Base-by-base conservation (phyloP, 345 rosid genomes). In the Brassica juncea region DNA sequence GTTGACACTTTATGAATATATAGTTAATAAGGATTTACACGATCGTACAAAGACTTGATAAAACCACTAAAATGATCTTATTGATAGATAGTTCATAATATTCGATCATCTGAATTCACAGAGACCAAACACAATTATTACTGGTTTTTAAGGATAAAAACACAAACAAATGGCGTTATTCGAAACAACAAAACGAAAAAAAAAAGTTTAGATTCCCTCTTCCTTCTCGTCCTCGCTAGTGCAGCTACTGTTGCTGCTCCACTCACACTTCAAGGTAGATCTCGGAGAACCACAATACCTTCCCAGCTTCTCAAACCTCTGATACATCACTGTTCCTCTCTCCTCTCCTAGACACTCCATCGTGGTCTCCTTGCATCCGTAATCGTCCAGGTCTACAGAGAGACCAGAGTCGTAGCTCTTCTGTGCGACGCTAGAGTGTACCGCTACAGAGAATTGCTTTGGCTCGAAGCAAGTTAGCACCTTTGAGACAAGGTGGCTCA, bases 401-500 rank as follows among this genome's bases (percentile, higher is more conserved):
- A 71, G 76, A 23, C 76, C 21, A 76, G 79, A 64, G n/a, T 8
- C 79, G 68, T 21, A 78, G 49, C 5, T 3, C 25, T 77, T 84
- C 75, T 68, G 88, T 79, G 71, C 71, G 0, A 58, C 28, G 30
- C 69, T 72, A 0, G 30, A 68, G 75, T 82, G 78, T 5, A 90
- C 42, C 2, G 93, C 89, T 1, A 92, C 82, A 1, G 91, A 88
- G 74, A 92, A 89, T 35, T 89, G 89, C 8, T 70, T 68, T 1
- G 95, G 93, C 49, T 72, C 81, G 31, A 92, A 92, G 82, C 95
- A 88, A 4, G 71, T 30, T 47, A 88, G 76, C 10, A 87, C 95
- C 66, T 85, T 86, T 44, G 77, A 75, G 23, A 89, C 80, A 30
- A 89, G 74, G 1, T 84, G 71, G 19, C 63, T 84, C 52, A 88